Evolutionary conservation across 2,329 filamentous ascomycete species (phyloP).

Genomic region (Onygenales sp.): DNA sequence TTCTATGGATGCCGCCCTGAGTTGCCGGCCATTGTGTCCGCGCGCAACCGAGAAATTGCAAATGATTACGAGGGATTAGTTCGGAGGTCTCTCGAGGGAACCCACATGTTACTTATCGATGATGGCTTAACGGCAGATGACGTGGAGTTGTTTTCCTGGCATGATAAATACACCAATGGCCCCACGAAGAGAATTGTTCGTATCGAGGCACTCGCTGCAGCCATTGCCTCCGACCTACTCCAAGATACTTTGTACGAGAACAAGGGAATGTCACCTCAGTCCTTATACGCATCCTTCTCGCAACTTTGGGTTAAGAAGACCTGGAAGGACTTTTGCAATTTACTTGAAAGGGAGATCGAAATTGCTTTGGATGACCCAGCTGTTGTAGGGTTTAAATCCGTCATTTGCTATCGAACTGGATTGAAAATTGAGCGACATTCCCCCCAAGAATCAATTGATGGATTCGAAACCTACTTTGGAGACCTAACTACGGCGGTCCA

Average conservation of each 20-base stretch:
- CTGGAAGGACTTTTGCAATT: conserved; percentile 32
- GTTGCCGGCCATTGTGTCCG: conserved; percentile 48
- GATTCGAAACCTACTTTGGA: conserved; percentile 19
- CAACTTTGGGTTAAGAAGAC: neutral
- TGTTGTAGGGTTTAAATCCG: conserved; percentile 72
- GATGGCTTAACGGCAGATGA: conserved; percentile 56
- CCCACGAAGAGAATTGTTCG: conserved; percentile 65
- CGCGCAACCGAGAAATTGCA: conserved; percentile 38
- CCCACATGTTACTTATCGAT: conserved; percentile 67
- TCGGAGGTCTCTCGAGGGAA: conserved; percentile 57
- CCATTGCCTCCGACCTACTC: conserved; percentile 46
- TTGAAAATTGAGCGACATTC: conserved; percentile 50
- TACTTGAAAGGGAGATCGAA: conserved; percentile 46
- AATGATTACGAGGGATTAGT: conserved; percentile 49
- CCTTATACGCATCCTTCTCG: neutral
- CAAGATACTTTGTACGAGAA: conserved; percentile 22
- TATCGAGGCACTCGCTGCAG: conserved; percentile 62
- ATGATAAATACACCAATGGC: conserved; percentile 55
- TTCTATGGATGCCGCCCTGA: conserved; percentile 56
- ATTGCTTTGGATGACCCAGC: conserved; percentile 53
- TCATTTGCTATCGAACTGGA: conserved; percentile 73
- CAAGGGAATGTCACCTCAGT: neutral
- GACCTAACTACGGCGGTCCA: no score
- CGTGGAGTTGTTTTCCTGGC: conserved; percentile 53
- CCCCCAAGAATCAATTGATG: conserved; percentile 27